Conservation (phyloP, 2,329 filamentous ascomycete genomes). For the Fusarium beomiforme region DNA sequence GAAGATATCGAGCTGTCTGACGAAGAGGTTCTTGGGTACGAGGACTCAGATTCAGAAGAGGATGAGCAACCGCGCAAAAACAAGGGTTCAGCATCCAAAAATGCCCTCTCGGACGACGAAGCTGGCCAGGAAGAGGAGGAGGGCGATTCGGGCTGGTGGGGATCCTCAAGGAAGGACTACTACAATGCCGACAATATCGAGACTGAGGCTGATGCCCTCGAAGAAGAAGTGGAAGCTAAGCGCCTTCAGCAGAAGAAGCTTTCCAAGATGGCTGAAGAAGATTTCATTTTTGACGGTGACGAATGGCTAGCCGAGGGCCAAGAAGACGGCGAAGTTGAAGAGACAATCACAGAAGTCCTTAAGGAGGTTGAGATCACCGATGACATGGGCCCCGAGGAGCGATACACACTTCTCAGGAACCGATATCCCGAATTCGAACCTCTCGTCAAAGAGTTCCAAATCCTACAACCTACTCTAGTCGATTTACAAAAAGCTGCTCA, state of each 20-base stretch:
- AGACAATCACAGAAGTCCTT: conserved; percentile 85
- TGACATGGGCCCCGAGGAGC: conserved; percentile 79
- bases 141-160: conserved; percentile 80
- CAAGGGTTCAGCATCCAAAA: conserved; percentile 46
- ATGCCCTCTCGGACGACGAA: conserved; percentile 61
- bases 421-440: conserved; percentile 94
- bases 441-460: conserved; percentile 80
- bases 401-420: conserved; percentile 76
- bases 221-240: conserved; percentile 91
- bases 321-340: conserved; percentile 60
- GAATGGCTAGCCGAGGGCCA: conserved; percentile 78
- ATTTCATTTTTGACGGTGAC: conserved; percentile 91
- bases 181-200: conserved; percentile 85
- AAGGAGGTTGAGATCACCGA: conserved; percentile 84
- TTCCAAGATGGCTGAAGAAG: conserved; percentile 86
- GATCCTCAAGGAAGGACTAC: conserved; percentile 87
- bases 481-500: conserved; percentile 68
- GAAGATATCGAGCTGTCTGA: conserved; percentile 73
- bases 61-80: conserved; percentile 47
- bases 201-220: conserved; percentile 76
- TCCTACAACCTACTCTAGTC: conserved; percentile 73
- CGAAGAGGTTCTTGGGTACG: conserved; percentile 67
- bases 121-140: conserved; percentile 62
- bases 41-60: conserved; percentile 57
- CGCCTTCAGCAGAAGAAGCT: conserved; percentile 91